Evolutionary conservation across 2,329 filamentous ascomycete genomes (phyloP).

Genomic region (Beauveria bassiana): DNA sequence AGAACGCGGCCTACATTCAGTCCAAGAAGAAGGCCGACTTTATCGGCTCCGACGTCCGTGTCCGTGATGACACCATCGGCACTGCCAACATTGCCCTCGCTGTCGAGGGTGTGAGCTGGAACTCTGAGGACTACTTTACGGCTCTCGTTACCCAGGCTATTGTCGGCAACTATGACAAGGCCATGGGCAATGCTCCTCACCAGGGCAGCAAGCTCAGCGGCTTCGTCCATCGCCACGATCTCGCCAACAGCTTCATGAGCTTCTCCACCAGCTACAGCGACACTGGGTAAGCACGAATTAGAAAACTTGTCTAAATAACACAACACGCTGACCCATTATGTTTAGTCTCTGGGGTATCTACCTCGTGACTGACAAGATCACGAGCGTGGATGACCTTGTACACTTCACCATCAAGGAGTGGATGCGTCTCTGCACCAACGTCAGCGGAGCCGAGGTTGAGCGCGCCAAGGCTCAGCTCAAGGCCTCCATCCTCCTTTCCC

Average conservation of each 20-base stretch:
- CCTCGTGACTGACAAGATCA: constrained; percentile 84
- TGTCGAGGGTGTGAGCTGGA: constrained; percentile 99
- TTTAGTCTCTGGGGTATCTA: constrained; percentile 98
- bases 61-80: constrained; percentile 92
- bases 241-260: constrained; percentile 99
- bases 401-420: constrained; percentile 99
- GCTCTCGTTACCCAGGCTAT: constrained; percentile 96
- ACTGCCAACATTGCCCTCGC: constrained; percentile 97
- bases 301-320: background rate
- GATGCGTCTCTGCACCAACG: constrained; percentile 86
- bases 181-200: constrained; percentile 94
- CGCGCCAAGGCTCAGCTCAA: constrained; percentile 99
- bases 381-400: constrained; percentile 84
- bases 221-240: constrained; percentile 86
- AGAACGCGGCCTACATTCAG: constrained; percentile 65
- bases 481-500: constrained; percentile 91
- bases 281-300: constrained; percentile 64
- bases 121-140: constrained; percentile 98
- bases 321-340: constrained; percentile 16
- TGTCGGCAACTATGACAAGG: constrained; percentile 98
- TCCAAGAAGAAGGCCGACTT: constrained; percentile 91
- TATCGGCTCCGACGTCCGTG: constrained; percentile 88
- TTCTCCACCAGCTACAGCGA: constrained; percentile 99
- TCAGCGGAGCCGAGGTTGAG: constrained; percentile 86
- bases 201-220: constrained; percentile 97